phyloP scores from a whole-genome alignment of 805 yeast genomes.

The Candida succiphila region DNA sequence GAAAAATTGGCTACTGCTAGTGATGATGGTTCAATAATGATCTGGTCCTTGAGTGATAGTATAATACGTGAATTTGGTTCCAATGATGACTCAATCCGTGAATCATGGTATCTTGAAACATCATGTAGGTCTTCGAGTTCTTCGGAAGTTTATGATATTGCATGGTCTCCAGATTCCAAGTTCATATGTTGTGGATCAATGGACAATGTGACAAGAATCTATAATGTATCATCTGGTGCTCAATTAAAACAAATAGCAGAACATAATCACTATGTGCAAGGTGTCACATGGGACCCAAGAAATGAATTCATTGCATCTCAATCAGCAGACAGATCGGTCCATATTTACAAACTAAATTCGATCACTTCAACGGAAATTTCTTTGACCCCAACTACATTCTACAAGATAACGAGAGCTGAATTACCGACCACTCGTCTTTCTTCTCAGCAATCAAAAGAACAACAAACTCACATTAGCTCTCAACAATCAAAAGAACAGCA shows the following conservation, averaged over 20 bases:
- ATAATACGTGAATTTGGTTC: constrained; percentile 52
- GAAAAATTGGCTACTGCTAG: constrained; percentile 78
- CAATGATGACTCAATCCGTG: constrained; percentile 44
- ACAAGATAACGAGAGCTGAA: constrained; percentile 49
- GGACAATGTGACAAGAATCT: constrained; percentile 76
- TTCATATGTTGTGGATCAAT: constrained; percentile 82
- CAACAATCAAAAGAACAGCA: constrained; percentile 1
- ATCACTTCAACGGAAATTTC: constrained; percentile 14
- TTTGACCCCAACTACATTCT: constrained; percentile 30
- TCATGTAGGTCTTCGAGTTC: constrained; percentile 48
- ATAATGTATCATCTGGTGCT: constrained; percentile 44
- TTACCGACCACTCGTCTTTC: constrained; percentile 27
- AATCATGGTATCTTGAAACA: constrained; percentile 63
- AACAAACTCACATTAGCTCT: constrained; percentile 1
- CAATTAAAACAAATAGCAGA: constrained; percentile 53
- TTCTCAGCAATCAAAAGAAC: constrained; percentile 2
- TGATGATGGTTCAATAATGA: constrained; percentile 82
- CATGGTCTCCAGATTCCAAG: constrained; percentile 84
- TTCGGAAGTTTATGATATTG: constrained; percentile 80
- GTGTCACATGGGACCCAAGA: constrained; percentile 91
- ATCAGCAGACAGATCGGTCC: constrained; percentile 79
- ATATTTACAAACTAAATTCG: constrained; percentile 42
- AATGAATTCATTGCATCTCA: constrained; percentile 75
- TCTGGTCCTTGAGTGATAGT: constrained; percentile 61
- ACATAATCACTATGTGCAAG: constrained; percentile 89